phyloP scores from a whole-genome alignment of 257 asterid genomes.

The Solanum habrochaites region DNA sequence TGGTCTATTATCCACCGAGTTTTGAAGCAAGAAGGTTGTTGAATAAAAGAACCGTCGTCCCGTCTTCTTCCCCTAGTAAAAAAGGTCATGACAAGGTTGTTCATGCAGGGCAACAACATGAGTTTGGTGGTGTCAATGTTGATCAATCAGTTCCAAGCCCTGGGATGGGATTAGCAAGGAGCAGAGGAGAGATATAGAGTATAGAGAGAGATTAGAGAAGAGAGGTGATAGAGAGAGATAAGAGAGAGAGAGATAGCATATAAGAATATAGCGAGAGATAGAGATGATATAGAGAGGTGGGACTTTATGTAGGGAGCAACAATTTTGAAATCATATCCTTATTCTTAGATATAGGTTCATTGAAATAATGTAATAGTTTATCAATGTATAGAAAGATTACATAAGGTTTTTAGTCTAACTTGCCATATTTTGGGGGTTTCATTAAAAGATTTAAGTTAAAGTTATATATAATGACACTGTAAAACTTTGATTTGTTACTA shows the following conservation, averaged over 20 bases:
- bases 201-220: too few relatives aligned
- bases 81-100: background rate
- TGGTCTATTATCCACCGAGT: background rate
- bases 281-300: too few relatives aligned
- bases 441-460: background rate
- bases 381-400: background rate
- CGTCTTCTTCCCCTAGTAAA: background rate
- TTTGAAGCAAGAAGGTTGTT: background rate
- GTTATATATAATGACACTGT: background rate
- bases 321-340: background rate
- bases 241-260: too few relatives aligned
- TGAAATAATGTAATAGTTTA: background rate
- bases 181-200: too few relatives aligned
- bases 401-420: background rate
- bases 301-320: too few relatives aligned
- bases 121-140: background rate
- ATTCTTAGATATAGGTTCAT: background rate
- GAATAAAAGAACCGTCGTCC: background rate
- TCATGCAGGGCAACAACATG: background rate
- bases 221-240: too few relatives aligned
- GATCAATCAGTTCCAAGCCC: background rate
- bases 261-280: too few relatives aligned
- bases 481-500: background rate
- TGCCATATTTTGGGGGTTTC: background rate
- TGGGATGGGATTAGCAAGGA: background rate